Percentiles rank a stretch among this genome's conserved stretches.
phyloP scores from a whole-genome alignment of 768 basidiomycete genomes.

The Fistulinella prunicolor region DNA sequence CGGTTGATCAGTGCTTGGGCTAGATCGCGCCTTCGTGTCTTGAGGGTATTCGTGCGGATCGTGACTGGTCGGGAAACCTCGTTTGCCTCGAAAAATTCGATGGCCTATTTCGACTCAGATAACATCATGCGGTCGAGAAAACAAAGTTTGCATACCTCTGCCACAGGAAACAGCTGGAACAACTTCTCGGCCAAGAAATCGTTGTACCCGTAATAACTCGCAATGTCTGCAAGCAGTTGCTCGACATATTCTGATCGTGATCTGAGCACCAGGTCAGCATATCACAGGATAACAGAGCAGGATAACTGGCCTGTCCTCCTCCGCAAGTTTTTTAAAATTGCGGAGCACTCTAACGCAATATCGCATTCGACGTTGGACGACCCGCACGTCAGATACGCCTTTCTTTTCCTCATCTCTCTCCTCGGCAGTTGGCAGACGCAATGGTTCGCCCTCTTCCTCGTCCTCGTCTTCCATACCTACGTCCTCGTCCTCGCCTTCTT shows the following conservation, averaged over 20 bases:
- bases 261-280: conserved; percentile 40
- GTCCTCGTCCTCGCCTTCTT: conserved; percentile 50
- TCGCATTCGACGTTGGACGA: conserved; percentile 77
- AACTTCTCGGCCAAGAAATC: conserved; percentile 92
- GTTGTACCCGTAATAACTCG: conserved; percentile 97
- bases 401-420: conserved; percentile 73
- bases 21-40: conserved; percentile 89
- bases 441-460: conserved; percentile 40
- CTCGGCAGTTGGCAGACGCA: conserved; percentile 66
- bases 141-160: conserved; percentile 59
- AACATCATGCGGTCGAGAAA: not conserved
- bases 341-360: conserved; percentile 69
- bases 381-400: conserved; percentile 65
- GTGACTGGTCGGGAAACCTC: conserved; percentile 95
- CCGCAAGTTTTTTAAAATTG: conserved; percentile 67
- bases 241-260: conserved; percentile 87
- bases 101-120: conserved; percentile 53
- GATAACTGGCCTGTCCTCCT: conserved; percentile 53
- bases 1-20: conserved; percentile 92
- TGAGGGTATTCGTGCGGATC: conserved; percentile 95
- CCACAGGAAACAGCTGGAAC: conserved; percentile 88
- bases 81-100: conserved; percentile 98
- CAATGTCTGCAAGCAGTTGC: conserved; percentile 86
- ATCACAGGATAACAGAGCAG: conserved; percentile 1
- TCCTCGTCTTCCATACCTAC: conserved; percentile 38